Evolutionary conservation across 2,329 filamentous ascomycete genomes (phyloP).

Genomic region (Rutstroemia sp.): DNA sequence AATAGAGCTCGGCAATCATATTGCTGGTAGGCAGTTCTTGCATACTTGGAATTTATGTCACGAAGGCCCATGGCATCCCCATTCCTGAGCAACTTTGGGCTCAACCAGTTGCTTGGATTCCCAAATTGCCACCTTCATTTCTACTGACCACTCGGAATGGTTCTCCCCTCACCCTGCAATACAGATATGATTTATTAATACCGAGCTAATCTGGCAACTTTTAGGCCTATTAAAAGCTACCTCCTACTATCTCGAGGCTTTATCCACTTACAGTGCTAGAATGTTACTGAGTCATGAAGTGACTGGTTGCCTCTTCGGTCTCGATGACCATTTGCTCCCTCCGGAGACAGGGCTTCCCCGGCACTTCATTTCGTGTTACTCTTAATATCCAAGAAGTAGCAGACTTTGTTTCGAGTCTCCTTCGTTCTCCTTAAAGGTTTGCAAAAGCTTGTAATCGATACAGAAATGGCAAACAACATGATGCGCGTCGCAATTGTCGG

Average conservation of each 20-base stretch:
- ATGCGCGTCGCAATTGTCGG: constrained; percentile 58
- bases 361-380: not conserved
- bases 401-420: not conserved
- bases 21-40: not conserved
- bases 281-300: constrained; percentile 18
- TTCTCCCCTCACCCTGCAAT: not conserved
- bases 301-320: constrained; percentile 13
- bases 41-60: not conserved
- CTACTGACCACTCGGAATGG: not conserved
- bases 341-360: not conserved
- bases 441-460: not conserved
- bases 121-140: not conserved
- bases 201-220: not conserved
- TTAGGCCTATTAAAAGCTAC: not conserved
- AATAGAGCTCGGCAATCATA: not conserved
- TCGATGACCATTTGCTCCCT: not conserved
- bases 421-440: not conserved
- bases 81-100: not conserved
- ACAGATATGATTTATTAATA: not conserved
- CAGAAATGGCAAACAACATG: constrained; percentile 16
- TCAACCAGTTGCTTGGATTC: not conserved
- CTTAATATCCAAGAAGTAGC: not conserved
- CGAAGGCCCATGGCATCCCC: not conserved
- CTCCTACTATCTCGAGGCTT: not conserved
- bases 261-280: constrained; percentile 15